phyloP scores from a whole-genome alignment of 805 yeast genomes.

The Hanseniaspora vineae region DNA sequence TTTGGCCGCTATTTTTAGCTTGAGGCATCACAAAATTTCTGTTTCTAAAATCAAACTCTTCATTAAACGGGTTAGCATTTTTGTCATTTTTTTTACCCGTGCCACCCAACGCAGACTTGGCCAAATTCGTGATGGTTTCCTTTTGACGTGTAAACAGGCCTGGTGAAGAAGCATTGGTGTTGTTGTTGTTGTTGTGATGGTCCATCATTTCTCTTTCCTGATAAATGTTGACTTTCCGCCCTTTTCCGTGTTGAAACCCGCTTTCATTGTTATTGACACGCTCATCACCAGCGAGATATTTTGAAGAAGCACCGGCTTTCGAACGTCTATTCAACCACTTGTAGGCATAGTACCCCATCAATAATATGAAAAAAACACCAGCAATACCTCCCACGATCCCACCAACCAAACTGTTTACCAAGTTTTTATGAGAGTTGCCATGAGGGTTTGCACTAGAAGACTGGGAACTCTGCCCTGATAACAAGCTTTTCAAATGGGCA shows the following conservation, averaged over 20 bases:
- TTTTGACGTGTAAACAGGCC: too few relatives aligned
- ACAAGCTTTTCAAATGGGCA: not conserved
- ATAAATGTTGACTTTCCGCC: slow-evolving; percentile 5
- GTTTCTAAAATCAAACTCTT: slow-evolving; percentile 6
- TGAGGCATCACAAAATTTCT: not conserved
- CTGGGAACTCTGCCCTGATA: not conserved
- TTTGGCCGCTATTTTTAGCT: not conserved
- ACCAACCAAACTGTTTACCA: slow-evolving; percentile 1
- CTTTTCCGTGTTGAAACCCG: slow-evolving; percentile 5
- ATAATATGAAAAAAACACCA: slow-evolving; percentile 1
- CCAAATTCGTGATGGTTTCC: too few relatives aligned
- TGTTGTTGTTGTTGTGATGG: not conserved
- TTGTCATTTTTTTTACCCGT: not conserved
- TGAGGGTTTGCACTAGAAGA: not conserved
- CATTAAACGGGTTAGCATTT: slow-evolving; percentile 4
- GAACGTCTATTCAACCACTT: not conserved
- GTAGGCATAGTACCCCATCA: not conserved
- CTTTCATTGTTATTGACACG: not conserved
- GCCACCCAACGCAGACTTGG: not conserved
- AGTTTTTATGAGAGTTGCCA: not conserved
- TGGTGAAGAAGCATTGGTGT: not conserved
- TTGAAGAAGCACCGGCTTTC: not conserved
- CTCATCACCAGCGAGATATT: too few relatives aligned
- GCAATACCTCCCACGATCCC: slow-evolving; percentile 4
- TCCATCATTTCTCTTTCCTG: slow-evolving; percentile 5